Evolutionary conservation across 2,329 filamentous ascomycete species (phyloP), one percentile per base, ranked within the genome.

Genomic region (Ophiocordyceps unilateralis): DNA sequence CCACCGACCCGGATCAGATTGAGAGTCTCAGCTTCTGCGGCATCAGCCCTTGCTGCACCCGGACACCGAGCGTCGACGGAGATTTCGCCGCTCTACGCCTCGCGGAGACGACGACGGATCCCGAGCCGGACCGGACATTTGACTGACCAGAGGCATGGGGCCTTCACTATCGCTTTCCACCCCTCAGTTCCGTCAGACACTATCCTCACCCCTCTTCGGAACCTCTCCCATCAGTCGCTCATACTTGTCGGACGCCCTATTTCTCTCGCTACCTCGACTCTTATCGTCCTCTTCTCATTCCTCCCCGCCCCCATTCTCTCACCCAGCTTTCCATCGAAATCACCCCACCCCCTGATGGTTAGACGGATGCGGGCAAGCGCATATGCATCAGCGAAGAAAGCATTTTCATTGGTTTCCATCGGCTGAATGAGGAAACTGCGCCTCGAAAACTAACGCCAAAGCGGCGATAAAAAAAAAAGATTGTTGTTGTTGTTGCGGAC

Each of bases 41-140:
- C 42, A 53, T 69, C 50, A 69, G 66, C 51, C 67, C 66, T 19
- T 62, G 66, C 51, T 65, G 59, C 48, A 67, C 66, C 24, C 57
- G 64, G 19, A 48, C 54, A 17, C 53, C 54, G 41, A 66, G 64
- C 47, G 44, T 64, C 26, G 52, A 56, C 40, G 32, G 32, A 2
- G 32, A 34, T 17, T 34, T 34, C 17, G 32, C 15, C 32, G 32
- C 15, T 2, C n/a, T 34, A 6, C 32, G 17, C 15, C 4, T 8
- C 4, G n/a, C 32, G 15, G 15, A 34, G 15, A 34, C 32, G 32
- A 14, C 32, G 2, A 34, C 32, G 4, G 32, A 34, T 34, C 15
- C 32, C 2, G 32, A 34, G 32, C 15, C n/a, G 15, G 32, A 34
- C 6, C 15, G 4, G 32, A 17, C 4, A 34, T 7, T 17, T 4